Percentiles rank a stretch among this genome's conserved stretches.
Conservation (phyloP, 2,329 filamentous ascomycete species). For the Cercospora zeae-maydis region DNA sequence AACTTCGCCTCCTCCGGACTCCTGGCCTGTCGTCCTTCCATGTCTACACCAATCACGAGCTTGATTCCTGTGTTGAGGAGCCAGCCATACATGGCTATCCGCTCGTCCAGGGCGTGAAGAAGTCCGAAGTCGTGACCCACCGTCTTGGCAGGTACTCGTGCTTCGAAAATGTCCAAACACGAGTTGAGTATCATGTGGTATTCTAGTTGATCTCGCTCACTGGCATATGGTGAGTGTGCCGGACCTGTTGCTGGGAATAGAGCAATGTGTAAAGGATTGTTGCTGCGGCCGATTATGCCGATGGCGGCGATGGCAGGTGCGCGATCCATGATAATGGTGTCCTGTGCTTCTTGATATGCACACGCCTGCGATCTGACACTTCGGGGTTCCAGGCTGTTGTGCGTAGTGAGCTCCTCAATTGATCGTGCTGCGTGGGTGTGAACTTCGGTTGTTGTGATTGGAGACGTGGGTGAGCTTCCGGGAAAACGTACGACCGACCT, state of each 20-base stretch:
- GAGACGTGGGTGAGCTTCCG: not conserved
- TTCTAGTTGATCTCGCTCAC: conserved; percentile 68
- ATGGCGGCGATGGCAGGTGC: conserved; percentile 81
- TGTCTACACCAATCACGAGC: conserved; percentile 85
- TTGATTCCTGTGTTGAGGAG: conserved; percentile 93
- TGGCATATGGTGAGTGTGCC: conserved; percentile 21
- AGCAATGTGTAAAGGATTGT: conserved; percentile 91
- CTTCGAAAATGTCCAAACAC: conserved; percentile 89
- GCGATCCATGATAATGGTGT: conserved; percentile 44
- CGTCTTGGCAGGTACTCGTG: conserved; percentile 69
- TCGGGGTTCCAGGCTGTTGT: not conserved
- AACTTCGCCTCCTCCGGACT: conserved; percentile 32
- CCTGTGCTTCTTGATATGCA: not conserved
- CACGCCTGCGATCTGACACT: too few species aligned
- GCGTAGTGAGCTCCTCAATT: not conserved
- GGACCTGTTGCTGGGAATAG: conserved; percentile 67
- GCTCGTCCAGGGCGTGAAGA: conserved; percentile 88
- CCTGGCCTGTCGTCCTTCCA: conserved; percentile 64
- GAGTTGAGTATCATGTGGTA: conserved; percentile 89
- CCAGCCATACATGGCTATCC: conserved; percentile 90
- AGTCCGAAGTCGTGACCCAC: conserved; percentile 83
- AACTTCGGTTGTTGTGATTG: not conserved
- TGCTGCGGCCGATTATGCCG: conserved; percentile 89
- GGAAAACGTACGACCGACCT: not conserved
- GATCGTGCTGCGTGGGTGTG: not conserved